phyloP scores from a whole-genome alignment of 345 rosid genomes.

The Cardiospermum halicacabum region DNA sequence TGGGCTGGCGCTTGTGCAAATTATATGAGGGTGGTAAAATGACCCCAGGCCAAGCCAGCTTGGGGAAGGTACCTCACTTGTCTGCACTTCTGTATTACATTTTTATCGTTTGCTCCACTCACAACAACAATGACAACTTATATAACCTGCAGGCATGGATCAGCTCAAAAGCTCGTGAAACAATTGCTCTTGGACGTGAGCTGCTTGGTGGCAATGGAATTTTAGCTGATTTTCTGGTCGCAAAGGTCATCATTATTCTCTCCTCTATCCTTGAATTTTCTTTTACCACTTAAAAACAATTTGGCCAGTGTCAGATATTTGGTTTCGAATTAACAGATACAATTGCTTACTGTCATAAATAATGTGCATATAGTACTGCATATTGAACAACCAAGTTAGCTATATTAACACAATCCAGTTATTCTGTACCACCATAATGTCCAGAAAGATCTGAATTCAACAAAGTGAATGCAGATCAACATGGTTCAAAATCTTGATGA shows the following conservation, averaged over 20 bases:
- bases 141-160: conserved; percentile 68
- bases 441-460: no score
- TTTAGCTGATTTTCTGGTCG: conserved; percentile 82
- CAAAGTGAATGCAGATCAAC: no score
- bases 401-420: no score
- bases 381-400: no score
- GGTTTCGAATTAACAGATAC: background rate
- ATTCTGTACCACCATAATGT: no score
- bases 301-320: background rate
- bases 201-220: conserved; percentile 95
- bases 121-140: background rate
- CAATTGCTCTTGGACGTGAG: conserved; percentile 77
- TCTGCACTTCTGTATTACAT: background rate
- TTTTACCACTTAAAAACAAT: background rate
- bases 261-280: background rate
- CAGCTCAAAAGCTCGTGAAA: conserved; percentile 69
- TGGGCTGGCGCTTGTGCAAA: conserved; percentile 98
- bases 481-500: no score
- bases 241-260: conserved; percentile 58
- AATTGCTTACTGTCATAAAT: background rate
- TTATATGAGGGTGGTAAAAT: conserved; percentile 73
- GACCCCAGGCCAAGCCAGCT: conserved; percentile 96
- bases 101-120: background rate
- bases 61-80: conserved; percentile 77
- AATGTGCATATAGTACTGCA: no score